Evolutionary conservation across 768 basidiomycete genomes (phyloP).

Genomic region (Lentinula boryana): DNA sequence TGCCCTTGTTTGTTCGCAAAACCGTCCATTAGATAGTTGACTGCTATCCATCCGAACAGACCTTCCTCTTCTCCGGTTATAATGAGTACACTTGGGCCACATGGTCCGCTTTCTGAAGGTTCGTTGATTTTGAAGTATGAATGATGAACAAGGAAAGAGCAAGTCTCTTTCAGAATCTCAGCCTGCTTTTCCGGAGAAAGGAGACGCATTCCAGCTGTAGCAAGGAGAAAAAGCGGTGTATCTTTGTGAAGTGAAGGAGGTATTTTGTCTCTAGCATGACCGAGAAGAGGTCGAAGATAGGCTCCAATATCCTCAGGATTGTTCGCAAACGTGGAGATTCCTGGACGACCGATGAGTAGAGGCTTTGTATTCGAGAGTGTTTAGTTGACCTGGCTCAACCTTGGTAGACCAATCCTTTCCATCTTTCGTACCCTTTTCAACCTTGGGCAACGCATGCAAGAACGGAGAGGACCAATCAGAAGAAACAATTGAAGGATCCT

Average conservation of each 20-base stretch:
- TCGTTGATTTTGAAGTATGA: slow-evolving; percentile 75
- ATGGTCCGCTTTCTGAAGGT: slow-evolving; percentile 66
- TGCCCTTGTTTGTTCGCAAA: slow-evolving; percentile 53
- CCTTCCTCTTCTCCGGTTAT: slow-evolving; percentile 99
- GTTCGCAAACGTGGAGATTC: slow-evolving; percentile 77
- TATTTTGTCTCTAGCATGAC: slow-evolving; percentile 75
- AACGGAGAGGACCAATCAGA: slow-evolving; percentile 49
- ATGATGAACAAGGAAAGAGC: slow-evolving; percentile 65
- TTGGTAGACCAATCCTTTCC: slow-evolving; percentile 87
- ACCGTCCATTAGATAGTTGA: slow-evolving; percentile 98
- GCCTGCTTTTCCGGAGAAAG: slow-evolving; percentile 64
- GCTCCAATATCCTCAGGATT: slow-evolving; percentile 62
- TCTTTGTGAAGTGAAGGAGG: slow-evolving; percentile 80
- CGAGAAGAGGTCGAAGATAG: slow-evolving; percentile 79
- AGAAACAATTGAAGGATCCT: slow-evolving; percentile 56
- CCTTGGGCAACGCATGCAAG: slow-evolving; percentile 61
- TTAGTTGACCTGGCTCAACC: slow-evolving; percentile 82
- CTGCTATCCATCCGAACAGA: slow-evolving; percentile 97
- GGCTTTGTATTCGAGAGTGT: background rate
- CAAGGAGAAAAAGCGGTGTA: slow-evolving; percentile 91
- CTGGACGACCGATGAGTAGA: slow-evolving; percentile 32
- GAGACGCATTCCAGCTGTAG: slow-evolving; percentile 97
- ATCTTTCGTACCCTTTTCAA: slow-evolving; percentile 84
- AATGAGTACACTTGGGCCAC: slow-evolving; percentile 88
- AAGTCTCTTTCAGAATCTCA: slow-evolving; percentile 68